These are phyloP conservation scores for Chamaecyparis obtusa DNA, from an alignment of 75 land plant genomes.

Conservation along the genomic window DNA sequence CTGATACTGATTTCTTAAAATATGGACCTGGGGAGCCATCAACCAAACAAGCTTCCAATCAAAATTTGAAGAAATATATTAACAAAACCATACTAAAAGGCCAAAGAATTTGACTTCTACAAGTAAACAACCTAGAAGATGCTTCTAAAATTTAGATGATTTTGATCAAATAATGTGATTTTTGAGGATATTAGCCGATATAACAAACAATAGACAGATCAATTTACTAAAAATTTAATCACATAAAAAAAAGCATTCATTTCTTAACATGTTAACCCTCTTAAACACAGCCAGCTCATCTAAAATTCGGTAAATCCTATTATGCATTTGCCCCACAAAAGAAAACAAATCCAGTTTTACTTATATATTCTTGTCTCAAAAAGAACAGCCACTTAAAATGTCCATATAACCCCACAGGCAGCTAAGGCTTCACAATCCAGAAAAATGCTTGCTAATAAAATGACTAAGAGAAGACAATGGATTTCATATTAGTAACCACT, in stretches of 20 bases:
- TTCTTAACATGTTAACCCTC: neutral
- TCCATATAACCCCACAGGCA: neutral
- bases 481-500: neutral
- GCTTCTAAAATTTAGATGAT: neutral
- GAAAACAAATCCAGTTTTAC: neutral
- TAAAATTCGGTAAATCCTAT: neutral
- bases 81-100: neutral
- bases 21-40: slow-evolving; percentile 51
- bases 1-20: slow-evolving; percentile 90
- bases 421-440: neutral
- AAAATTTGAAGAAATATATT: neutral
- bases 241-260: neutral
- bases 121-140: neutral
- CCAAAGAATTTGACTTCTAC: neutral
- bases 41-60: neutral
- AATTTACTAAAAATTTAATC: neutral
- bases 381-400: neutral
- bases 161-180: neutral
- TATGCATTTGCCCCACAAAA: neutral
- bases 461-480: neutral
- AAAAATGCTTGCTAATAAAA: neutral
- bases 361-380: neutral
- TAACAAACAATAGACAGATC: neutral
- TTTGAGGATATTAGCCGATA: neutral
- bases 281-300: neutral